Conservation (phyloP, 1,139 yeast genomes). For the Eremothecium sinecaudum region DNA sequence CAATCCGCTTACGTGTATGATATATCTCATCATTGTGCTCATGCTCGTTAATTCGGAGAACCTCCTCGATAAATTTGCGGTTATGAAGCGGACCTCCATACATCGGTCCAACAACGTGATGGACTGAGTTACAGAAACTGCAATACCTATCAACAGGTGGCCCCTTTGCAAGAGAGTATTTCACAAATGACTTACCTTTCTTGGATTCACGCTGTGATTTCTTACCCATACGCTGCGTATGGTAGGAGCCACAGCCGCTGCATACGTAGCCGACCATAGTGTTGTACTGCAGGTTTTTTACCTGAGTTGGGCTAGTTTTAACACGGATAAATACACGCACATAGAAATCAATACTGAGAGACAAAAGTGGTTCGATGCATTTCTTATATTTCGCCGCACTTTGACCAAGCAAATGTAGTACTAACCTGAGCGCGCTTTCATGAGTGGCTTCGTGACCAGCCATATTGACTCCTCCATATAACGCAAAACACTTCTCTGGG, state of each 20-base stretch:
- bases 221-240: slow-evolving; percentile 67
- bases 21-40: slow-evolving; percentile 45
- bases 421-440: slow-evolving; percentile 84
- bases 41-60: slow-evolving; percentile 46
- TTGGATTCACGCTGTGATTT: slow-evolving; percentile 35
- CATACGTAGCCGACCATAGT: slow-evolving; percentile 79
- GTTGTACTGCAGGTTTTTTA: slow-evolving; percentile 62
- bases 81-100: slow-evolving; percentile 79
- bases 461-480: slow-evolving; percentile 86
- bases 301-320: slow-evolving; percentile 65
- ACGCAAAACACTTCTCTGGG: slow-evolving; percentile 91
- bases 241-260: slow-evolving; percentile 72
- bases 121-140: slow-evolving; percentile 55
- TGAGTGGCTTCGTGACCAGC: slow-evolving; percentile 77
- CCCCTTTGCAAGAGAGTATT: slow-evolving; percentile 49
- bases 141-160: slow-evolving; percentile 52
- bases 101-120: slow-evolving; percentile 93
- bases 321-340: slow-evolving; percentile 78
- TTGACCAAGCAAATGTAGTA: slow-evolving; percentile 61
- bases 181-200: slow-evolving; percentile 33
- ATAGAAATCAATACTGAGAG: slow-evolving; percentile 84
- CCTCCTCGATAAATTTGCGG: slow-evolving; percentile 50
- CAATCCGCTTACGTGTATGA: slow-evolving; percentile 73
- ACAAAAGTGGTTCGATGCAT: slow-evolving; percentile 74
- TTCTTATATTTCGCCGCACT: slow-evolving; percentile 88